Evolutionary conservation across 345 rosid species (phyloP).

Genomic region (Linum trigynum): DNA sequence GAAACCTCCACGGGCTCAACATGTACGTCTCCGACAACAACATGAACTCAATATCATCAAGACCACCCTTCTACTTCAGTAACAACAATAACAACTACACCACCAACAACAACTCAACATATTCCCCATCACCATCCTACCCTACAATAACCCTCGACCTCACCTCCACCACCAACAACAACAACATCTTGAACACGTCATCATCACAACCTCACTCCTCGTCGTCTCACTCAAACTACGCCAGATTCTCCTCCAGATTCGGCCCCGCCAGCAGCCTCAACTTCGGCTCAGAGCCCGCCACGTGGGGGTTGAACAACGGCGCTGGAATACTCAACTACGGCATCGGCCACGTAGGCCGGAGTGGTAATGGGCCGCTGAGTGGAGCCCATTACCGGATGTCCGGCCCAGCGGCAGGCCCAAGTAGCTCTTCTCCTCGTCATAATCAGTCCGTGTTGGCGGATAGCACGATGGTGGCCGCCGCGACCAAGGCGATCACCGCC

Average conservation of each 20-base stretch:
- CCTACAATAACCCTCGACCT: conserved; percentile 23
- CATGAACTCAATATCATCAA: background rate
- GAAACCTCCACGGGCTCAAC: background rate
- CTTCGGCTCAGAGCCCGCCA: conserved; percentile 39
- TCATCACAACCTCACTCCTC: conserved; percentile 33
- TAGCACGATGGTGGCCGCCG: conserved; percentile 47
- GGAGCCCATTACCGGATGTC: background rate
- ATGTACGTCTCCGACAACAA: background rate
- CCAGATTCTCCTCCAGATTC: conserved; percentile 24
- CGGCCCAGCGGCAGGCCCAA: conserved; percentile 28
- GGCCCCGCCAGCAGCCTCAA: conserved; percentile 43
- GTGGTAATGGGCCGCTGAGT: background rate
- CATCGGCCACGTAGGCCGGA: background rate
- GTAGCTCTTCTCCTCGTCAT: conserved; percentile 1
- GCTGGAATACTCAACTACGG: conserved; percentile 30
- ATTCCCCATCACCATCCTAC: background rate
- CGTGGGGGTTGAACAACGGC: conserved; percentile 17
- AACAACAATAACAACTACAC: background rate
- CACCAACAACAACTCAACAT: background rate
- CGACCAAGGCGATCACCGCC: conserved; percentile 58
- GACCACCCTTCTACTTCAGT: background rate
- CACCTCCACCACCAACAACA: conserved; percentile 34
- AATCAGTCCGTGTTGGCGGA: conserved; percentile 26
- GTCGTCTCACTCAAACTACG: conserved; percentile 24
- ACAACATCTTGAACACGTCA: conserved; percentile 37